Conservation (phyloP, 2,329 filamentous ascomycete genomes). For the Trichoderma asperellum region DNA sequence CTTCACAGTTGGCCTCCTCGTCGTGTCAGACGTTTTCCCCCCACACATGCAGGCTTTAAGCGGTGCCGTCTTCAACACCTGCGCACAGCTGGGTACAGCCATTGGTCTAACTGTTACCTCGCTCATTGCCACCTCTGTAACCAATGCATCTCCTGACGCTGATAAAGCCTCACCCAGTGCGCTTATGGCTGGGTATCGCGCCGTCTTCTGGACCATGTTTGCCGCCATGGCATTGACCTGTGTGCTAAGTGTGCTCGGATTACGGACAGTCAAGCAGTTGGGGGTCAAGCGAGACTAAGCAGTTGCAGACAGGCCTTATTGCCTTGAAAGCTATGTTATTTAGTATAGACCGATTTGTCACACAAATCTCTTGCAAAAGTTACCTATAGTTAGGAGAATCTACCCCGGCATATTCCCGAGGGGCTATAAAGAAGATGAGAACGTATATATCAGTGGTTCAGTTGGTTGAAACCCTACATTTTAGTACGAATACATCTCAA, state of each 20-base stretch:
- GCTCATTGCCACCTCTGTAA: slow-evolving; percentile 48
- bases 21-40: slow-evolving; percentile 59
- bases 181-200: slow-evolving; percentile 54
- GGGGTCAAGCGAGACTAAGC: slow-evolving; percentile 6
- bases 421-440: not conserved
- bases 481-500: not conserved
- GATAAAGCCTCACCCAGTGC: slow-evolving; percentile 37
- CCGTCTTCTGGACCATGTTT: slow-evolving; percentile 56
- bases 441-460: not conserved
- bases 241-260: slow-evolving; percentile 33
- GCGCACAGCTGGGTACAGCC: slow-evolving; percentile 58
- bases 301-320: not conserved
- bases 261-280: not conserved
- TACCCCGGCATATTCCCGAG: not conserved
- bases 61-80: slow-evolving; percentile 65
- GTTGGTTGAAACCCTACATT: not conserved
- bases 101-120: slow-evolving; percentile 54
- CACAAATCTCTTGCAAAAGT: not conserved
- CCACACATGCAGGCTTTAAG: slow-evolving; percentile 61
- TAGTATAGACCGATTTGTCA: not conserved
- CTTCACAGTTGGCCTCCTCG: slow-evolving; percentile 59
- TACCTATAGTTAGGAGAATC: not conserved
- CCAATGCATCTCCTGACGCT: slow-evolving; percentile 36
- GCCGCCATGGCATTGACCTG: slow-evolving; percentile 42
- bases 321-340: not conserved